phyloP scores from a whole-genome alignment of 345 rosid genomes.

The Carallia pectinifolia region DNA sequence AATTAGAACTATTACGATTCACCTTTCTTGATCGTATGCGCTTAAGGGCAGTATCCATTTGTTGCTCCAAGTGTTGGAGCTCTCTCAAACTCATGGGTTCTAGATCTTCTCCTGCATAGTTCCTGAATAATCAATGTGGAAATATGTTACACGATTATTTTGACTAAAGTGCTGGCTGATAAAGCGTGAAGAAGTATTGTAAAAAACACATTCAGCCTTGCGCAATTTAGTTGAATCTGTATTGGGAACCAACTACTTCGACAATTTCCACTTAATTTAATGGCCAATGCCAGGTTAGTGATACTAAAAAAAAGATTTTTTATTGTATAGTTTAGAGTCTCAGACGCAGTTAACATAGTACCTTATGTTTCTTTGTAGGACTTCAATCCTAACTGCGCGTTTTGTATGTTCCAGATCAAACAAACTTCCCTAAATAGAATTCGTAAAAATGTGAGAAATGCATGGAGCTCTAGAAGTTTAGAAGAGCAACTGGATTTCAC shows the following conservation, averaged over 20 bases:
- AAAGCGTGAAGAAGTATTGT: no score
- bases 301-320: no score
- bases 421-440: constrained; percentile 30
- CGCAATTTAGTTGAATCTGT: no score
- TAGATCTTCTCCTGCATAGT: constrained; percentile 63
- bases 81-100: constrained; percentile 59
- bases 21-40: constrained; percentile 77
- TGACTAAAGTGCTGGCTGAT: no score
- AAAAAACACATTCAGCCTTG: no score
- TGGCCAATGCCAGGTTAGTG: no score
- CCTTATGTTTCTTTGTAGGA: constrained; percentile 46
- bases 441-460: neutral
- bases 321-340: neutral
- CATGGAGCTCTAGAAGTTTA: neutral
- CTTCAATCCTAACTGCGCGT: constrained; percentile 57
- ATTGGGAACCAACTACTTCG: no score
- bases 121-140: constrained; percentile 35
- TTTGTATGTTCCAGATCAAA: constrained; percentile 48
- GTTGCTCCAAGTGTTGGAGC: constrained; percentile 76
- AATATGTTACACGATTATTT: neutral
- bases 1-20: neutral
- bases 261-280: no score
- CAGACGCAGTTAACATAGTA: neutral
- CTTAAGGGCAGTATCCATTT: constrained; percentile 71
- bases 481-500: no score